Evolutionary conservation across 2,329 filamentous ascomycete species (phyloP).

Genomic region (Ceratocystis harringtonii): DNA sequence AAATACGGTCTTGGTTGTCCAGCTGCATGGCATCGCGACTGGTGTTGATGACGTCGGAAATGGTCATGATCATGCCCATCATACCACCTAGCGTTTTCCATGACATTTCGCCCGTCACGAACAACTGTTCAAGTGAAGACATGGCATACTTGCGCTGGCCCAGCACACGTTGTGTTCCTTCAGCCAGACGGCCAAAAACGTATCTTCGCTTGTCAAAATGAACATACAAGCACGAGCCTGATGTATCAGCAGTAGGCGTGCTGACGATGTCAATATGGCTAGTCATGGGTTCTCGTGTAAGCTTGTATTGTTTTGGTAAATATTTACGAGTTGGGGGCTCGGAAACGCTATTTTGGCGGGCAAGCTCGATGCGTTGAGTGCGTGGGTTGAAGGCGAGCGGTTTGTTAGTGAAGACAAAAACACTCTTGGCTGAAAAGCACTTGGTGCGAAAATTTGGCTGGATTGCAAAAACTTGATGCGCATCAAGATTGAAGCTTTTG

Average conservation of each 20-base stretch:
- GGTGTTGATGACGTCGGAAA: constrained; percentile 51
- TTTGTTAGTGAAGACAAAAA: constrained; percentile 16
- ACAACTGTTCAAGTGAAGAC: constrained; percentile 56
- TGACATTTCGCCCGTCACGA: constrained; percentile 61
- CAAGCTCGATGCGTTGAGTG: not conserved
- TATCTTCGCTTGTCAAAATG: constrained; percentile 74
- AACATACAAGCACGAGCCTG: constrained; percentile 61
- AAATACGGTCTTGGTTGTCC: constrained; percentile 29
- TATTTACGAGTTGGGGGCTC: not conserved
- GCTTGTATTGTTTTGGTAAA: not conserved
- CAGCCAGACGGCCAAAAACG: constrained; percentile 64
- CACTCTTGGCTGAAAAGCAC: constrained; percentile 13
- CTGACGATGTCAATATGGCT: constrained; percentile 60
- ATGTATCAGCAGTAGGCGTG: constrained; percentile 76
- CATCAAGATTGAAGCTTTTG: constrained; percentile 7
- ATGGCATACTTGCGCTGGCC: constrained; percentile 52
- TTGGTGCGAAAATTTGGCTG: constrained; percentile 7
- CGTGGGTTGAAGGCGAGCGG: not conserved
- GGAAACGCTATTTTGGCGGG: not conserved
- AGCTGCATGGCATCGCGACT: constrained; percentile 29
- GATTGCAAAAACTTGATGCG: constrained; percentile 13
- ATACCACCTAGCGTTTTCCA: constrained; percentile 71
- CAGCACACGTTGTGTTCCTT: constrained; percentile 71
- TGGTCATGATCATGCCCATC: constrained; percentile 68
- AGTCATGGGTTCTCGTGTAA: constrained; percentile 41